phyloP scores from a whole-genome alignment of 2,329 filamentous ascomycete species.

The Aspergillus japonicus region DNA sequence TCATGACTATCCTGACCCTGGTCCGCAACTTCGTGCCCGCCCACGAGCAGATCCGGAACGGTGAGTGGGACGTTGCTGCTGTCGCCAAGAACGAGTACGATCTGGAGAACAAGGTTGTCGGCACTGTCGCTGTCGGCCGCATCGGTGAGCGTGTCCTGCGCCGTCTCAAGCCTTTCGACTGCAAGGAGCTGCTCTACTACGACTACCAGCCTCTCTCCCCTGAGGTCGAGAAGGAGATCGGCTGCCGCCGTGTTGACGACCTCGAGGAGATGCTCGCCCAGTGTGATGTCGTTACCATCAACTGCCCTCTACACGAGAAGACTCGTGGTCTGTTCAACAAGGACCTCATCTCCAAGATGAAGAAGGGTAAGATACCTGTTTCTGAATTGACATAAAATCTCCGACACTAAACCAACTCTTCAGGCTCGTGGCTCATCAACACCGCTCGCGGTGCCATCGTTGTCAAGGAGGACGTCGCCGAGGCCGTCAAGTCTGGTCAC shows the following conservation, averaged over 20 bases:
- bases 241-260: conserved; percentile 80
- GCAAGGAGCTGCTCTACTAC: conserved; percentile 99
- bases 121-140: conserved; percentile 93
- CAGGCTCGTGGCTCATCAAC: conserved; percentile 96
- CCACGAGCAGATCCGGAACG: conserved; percentile 84
- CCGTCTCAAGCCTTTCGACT: conserved; percentile 95
- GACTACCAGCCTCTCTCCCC: conserved; percentile 93
- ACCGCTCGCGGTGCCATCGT: conserved; percentile 98
- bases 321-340: conserved; percentile 97
- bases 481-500: conserved; percentile 86
- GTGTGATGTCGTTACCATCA: conserved; percentile 98
- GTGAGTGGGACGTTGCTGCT: conserved; percentile 93
- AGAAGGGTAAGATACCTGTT: conserved; percentile 65
- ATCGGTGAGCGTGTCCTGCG: conserved; percentile 98
- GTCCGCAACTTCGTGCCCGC: conserved; percentile 98
- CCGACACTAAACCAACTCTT: conserved; percentile 9
- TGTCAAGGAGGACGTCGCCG: conserved; percentile 98
- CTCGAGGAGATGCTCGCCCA: conserved; percentile 92
- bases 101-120: conserved; percentile 94
- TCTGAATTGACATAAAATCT: conserved; percentile 1
- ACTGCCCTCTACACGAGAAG: conserved; percentile 99
- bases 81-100: conserved; percentile 99
- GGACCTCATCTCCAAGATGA: conserved; percentile 98
- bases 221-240: conserved; percentile 92
- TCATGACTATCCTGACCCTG: conserved; percentile 97